Conservation (phyloP, 306 rosid genomes). For the Prunus fruticosa region DNA sequence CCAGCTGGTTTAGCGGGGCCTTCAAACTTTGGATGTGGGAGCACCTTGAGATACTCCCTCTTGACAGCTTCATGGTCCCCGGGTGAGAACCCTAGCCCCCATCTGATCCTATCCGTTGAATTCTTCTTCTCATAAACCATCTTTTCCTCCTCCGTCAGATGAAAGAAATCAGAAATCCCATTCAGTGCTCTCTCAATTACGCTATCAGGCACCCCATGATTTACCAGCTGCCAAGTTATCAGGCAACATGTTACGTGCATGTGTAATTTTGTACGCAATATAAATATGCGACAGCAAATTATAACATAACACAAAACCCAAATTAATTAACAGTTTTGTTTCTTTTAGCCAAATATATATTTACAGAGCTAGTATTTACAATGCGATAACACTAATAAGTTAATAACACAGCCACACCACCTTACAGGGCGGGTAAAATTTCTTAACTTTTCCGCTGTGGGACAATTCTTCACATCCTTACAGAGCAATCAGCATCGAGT, state of each 20-base stretch:
- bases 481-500: no score
- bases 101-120: slow-evolving; percentile 28
- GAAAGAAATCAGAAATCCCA: slow-evolving; percentile 33
- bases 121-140: slow-evolving; percentile 12
- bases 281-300: background rate
- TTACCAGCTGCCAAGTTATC: slow-evolving; percentile 29
- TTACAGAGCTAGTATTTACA: no score
- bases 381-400: no score
- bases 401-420: no score
- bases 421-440: no score
- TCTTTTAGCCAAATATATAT: no score
- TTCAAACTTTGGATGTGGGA: slow-evolving; percentile 29
- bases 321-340: no score
- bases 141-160: slow-evolving; percentile 32
- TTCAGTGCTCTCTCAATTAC: slow-evolving; percentile 26
- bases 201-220: slow-evolving; percentile 32
- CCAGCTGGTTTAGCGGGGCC: slow-evolving; percentile 18
- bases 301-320: background rate
- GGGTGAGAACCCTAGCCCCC: slow-evolving; percentile 23
- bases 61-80: slow-evolving; percentile 25
- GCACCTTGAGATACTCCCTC: slow-evolving; percentile 39
- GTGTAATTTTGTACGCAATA: background rate
- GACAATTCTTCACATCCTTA: no score
- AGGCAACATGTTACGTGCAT: slow-evolving; percentile 6
- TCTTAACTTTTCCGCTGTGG: no score